These are phyloP conservation scores for Xylaria sp. DNA, from an alignment of 2,329 filamentous ascomycete species.

Conservation along the genomic window DNA sequence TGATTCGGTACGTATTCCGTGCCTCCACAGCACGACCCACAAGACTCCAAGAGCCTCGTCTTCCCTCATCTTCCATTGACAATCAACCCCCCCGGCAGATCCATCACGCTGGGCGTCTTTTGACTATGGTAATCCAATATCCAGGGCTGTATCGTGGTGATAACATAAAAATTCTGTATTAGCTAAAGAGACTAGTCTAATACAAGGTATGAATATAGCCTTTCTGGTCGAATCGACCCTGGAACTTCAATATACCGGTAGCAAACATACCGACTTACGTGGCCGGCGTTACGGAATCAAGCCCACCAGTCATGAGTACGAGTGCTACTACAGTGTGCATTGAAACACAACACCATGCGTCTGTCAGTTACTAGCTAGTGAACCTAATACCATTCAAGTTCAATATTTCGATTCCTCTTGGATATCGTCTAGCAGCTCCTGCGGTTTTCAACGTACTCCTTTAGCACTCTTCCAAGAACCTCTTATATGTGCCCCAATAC, in stretches of 20 bases:
- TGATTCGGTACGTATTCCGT: conserved; percentile 25
- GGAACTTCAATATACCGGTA: background rate
- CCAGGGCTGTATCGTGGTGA: background rate
- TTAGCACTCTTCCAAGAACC: too few species aligned
- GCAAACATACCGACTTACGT: background rate
- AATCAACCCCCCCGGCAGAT: conserved; percentile 8
- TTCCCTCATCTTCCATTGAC: conserved; percentile 19
- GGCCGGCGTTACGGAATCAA: background rate
- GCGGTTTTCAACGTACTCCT: background rate
- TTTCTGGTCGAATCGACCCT: background rate
- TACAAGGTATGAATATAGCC: background rate
- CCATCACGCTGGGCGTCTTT: background rate
- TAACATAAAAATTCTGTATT: background rate
- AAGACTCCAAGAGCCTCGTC: conserved; percentile 21
- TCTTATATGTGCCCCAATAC: too few species aligned
- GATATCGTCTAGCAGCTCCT: background rate
- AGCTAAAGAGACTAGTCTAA: background rate
- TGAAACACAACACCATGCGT: background rate
- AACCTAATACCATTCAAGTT: background rate
- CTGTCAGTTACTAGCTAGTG: background rate
- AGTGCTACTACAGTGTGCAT: background rate
- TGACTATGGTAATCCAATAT: background rate
- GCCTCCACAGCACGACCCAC: conserved; percentile 17
- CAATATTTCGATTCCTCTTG: background rate
- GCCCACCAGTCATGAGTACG: background rate